Evolutionary conservation across 305 asterid species (phyloP).

Genomic region (Fraxinus angustifolia): DNA sequence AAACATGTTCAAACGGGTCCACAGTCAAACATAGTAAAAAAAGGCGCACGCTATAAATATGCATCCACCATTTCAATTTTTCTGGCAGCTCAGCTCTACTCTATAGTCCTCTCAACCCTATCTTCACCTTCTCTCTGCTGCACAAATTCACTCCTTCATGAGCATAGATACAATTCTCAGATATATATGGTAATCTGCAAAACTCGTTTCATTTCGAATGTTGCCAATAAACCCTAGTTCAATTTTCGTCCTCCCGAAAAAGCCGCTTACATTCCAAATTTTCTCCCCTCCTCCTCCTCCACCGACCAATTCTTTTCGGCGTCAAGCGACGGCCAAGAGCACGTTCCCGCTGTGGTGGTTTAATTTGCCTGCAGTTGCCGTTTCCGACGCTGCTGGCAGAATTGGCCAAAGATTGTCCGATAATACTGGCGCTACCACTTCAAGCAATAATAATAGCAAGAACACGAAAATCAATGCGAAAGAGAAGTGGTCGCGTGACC

Average conservation of each 20-base stretch:
- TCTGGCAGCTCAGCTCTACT: not conserved
- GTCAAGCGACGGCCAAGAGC: conserved; percentile 47
- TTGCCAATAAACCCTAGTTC: conserved; percentile 54
- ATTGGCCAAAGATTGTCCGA: conserved; percentile 34
- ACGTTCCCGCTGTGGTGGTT: conserved; percentile 43
- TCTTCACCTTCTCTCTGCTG: not conserved
- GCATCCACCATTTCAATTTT: not conserved
- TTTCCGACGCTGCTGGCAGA: conserved; percentile 38
- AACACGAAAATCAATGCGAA: conserved; percentile 51
- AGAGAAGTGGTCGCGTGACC: conserved; percentile 70
- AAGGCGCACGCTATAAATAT: conserved; percentile 14
- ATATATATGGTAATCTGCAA: not conserved
- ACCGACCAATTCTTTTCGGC: conserved; percentile 31
- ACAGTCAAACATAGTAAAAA: not conserved
- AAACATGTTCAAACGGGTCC: not conserved
- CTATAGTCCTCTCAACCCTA: not conserved
- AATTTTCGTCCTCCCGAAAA: conserved; percentile 23
- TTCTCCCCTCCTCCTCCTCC: not conserved
- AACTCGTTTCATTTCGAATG: conserved; percentile 39
- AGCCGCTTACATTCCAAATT: conserved; percentile 28
- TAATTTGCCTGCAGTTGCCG: conserved; percentile 27
- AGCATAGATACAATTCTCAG: not conserved
- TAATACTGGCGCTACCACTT: conserved; percentile 17
- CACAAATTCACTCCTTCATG: not conserved
- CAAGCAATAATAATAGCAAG: conserved; percentile 24